Conservation (phyloP, 1,284 basidiomycete species). For the Cryptococcus deneoformans region DNA sequence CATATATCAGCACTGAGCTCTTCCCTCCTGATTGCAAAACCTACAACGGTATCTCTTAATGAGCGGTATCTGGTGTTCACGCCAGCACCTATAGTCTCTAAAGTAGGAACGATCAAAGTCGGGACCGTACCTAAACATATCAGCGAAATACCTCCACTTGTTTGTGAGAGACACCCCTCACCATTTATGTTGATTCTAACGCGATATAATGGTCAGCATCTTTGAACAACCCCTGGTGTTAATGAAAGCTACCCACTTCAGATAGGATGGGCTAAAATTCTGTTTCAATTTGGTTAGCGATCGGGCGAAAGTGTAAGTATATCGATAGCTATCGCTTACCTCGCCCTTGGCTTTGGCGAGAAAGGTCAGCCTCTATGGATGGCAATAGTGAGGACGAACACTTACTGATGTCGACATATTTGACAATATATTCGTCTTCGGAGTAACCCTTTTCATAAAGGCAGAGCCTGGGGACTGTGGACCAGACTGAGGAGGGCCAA, state of each 20-base stretch:
- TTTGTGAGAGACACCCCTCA: constrained; percentile 22
- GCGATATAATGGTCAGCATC: constrained; percentile 43
- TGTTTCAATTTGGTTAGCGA: not conserved
- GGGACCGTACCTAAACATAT: constrained; percentile 66
- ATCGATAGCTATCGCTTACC: constrained; percentile 14
- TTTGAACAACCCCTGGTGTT: not conserved
- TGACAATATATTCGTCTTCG: constrained; percentile 47
- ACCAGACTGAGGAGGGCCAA: constrained; percentile 49
- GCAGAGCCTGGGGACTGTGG: constrained; percentile 48
- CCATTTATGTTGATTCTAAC: constrained; percentile 75
- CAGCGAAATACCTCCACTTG: too few relatives aligned
- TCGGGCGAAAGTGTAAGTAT: not conserved
- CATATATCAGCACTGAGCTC: not conserved
- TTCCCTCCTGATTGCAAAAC: constrained; percentile 16
- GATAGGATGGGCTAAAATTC: constrained; percentile 51
- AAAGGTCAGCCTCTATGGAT: not conserved
- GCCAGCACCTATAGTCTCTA: constrained; percentile 66
- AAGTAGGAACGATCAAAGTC: constrained; percentile 74
- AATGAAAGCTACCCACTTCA: constrained; percentile 38
- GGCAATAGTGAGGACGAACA: not conserved
- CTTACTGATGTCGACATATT: constrained; percentile 47
- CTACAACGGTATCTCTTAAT: constrained; percentile 68
- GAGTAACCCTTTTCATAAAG: constrained; percentile 51
- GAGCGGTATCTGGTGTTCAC: constrained; percentile 78
- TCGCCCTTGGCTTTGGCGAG: constrained; percentile 46